These are phyloP conservation scores for Lactarius hengduanensis DNA, from an alignment of 768 basidiomycete genomes.

Conservation along the genomic window DNA sequence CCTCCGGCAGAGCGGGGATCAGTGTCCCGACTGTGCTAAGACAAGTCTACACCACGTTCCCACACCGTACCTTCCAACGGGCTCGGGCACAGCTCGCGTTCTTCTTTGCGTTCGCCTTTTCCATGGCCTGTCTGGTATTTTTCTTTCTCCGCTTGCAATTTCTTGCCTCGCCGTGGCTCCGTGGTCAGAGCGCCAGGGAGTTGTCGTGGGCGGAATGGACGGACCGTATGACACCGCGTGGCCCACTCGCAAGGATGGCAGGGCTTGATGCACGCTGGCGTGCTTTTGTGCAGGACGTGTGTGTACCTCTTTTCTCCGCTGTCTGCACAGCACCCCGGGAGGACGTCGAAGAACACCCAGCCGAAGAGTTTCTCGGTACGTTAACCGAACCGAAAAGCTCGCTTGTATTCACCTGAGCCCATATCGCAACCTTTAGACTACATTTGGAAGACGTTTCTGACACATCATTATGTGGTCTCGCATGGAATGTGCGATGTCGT, in stretches of 20 bases:
- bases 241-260: slow-evolving; percentile 40
- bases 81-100: slow-evolving; percentile 24
- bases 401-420: background rate
- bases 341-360: slow-evolving; percentile 56
- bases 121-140: slow-evolving; percentile 43
- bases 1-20: slow-evolving; percentile 51
- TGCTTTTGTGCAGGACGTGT: slow-evolving; percentile 50
- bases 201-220: slow-evolving; percentile 55
- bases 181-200: slow-evolving; percentile 24
- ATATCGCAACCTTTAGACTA: slow-evolving; percentile 45
- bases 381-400: slow-evolving; percentile 3
- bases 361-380: slow-evolving; percentile 64
- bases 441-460: slow-evolving; percentile 63
- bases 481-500: slow-evolving; percentile 63
- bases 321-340: slow-evolving; percentile 64
- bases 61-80: slow-evolving; percentile 24
- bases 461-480: slow-evolving; percentile 63
- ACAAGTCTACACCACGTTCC: slow-evolving; percentile 27
- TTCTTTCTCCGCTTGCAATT: slow-evolving; percentile 26
- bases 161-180: slow-evolving; percentile 36
- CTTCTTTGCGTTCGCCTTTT: slow-evolving; percentile 42
- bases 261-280: slow-evolving; percentile 53
- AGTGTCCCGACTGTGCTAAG: slow-evolving; percentile 45
- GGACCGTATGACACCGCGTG: slow-evolving; percentile 41
- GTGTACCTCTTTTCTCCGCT: slow-evolving; percentile 68